These are phyloP conservation scores for Amanita bisporigera DNA, from an alignment of 1,284 basidiomycete species.

Conservation along the genomic window DNA sequence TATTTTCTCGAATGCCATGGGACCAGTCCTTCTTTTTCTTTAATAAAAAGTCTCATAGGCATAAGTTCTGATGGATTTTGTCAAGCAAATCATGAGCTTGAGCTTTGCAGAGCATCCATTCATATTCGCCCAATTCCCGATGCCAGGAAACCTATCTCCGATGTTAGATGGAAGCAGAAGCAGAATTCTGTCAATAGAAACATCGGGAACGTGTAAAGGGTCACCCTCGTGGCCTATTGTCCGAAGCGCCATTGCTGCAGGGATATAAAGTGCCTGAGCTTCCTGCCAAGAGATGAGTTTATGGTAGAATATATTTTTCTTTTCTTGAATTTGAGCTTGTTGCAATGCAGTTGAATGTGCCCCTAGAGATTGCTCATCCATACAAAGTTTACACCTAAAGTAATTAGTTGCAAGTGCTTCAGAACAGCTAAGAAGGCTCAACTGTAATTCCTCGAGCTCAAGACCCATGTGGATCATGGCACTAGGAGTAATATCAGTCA, in stretches of 20 bases:
- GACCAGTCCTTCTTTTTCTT: slow-evolving; percentile 21
- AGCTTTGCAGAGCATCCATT: slow-evolving; percentile 17
- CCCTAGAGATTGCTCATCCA: slow-evolving; percentile 8
- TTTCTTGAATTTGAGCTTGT: slow-evolving; percentile 13
- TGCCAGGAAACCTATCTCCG: slow-evolving; percentile 10
- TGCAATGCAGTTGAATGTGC: slow-evolving; percentile 17
- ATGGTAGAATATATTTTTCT: slow-evolving; percentile 11
- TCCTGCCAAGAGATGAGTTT: slow-evolving; percentile 20
- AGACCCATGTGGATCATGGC: slow-evolving; percentile 19
- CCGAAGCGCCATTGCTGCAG: slow-evolving; percentile 5
- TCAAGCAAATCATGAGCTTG: slow-evolving; percentile 21
- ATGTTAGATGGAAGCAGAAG: slow-evolving; percentile 22
- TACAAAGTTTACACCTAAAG: slow-evolving; percentile 8
- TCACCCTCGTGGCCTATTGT: not conserved
- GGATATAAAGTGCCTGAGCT: slow-evolving; percentile 21
- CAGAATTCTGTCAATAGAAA: slow-evolving; percentile 4
- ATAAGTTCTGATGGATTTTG: slow-evolving; percentile 18
- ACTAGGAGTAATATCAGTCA: slow-evolving; percentile 9
- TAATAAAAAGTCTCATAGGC: slow-evolving; percentile 17
- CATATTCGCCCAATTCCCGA: slow-evolving; percentile 10
- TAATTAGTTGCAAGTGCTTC: not conserved
- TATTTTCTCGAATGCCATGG: slow-evolving; percentile 21
- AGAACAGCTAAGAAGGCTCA: not conserved
- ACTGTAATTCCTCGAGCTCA: slow-evolving; percentile 25
- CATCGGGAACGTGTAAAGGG: not conserved